Percentiles rank a stretch among this genome's conserved stretches.
phyloP scores from a whole-genome alignment of 2,329 filamentous ascomycete genomes.

The Cryphonectria parasitica region DNA sequence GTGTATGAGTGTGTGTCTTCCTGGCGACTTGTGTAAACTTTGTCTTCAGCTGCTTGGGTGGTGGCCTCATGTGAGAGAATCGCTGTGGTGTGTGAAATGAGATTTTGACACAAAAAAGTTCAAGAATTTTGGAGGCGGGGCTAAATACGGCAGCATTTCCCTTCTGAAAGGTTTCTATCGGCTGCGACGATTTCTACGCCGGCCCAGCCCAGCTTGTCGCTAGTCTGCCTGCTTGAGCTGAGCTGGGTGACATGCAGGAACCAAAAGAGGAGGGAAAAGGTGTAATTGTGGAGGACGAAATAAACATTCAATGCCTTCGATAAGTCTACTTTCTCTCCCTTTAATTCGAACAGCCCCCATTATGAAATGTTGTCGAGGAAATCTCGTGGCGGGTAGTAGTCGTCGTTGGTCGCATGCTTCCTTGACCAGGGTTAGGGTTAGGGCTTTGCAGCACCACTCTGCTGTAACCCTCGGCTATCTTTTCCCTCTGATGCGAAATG shows the following conservation, averaged over 20 bases:
- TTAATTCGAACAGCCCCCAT: background rate
- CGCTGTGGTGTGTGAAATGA: background rate
- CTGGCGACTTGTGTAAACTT: background rate
- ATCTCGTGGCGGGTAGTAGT: background rate
- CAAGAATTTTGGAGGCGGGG: background rate
- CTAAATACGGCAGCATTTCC: background rate
- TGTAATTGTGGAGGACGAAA: background rate
- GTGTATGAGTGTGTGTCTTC: background rate
- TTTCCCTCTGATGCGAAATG: background rate
- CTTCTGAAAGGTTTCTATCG: background rate
- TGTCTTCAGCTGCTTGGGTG: too few relatives aligned
- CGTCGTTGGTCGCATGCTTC: too few relatives aligned
- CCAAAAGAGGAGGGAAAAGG: background rate
- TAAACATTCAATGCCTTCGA: background rate
- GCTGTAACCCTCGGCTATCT: background rate
- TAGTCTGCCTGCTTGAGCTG: background rate
- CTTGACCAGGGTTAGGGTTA: background rate
- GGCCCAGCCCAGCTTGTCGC: background rate
- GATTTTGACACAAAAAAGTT: background rate
- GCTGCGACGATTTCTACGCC: background rate
- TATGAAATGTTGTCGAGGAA: background rate
- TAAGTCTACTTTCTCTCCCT: background rate
- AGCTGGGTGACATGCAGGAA: background rate
- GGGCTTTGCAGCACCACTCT: too few relatives aligned
- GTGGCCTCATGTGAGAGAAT: too few relatives aligned